Evolutionary conservation across 192 early-diverging fungal species (phyloP).

Genomic region (Coemansia sp.): DNA sequence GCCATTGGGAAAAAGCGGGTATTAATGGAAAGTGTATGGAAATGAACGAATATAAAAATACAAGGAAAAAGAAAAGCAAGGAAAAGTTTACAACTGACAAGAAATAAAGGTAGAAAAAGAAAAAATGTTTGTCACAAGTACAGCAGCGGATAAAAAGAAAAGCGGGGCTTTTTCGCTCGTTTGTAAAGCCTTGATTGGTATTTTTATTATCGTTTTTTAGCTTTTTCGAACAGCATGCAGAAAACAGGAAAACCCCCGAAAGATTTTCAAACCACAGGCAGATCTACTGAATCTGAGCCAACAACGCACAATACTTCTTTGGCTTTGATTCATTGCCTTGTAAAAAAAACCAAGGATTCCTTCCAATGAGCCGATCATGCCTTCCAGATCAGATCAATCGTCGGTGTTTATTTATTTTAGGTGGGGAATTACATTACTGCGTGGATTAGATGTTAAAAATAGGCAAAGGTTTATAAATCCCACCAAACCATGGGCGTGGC

Average conservation of each 20-base stretch:
- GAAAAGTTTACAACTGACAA: not conserved
- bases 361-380: too few species aligned
- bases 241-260: too few species aligned
- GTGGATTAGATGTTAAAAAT: not conserved
- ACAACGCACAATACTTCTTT: too few species aligned
- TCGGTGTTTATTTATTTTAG: too few species aligned
- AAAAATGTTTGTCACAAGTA: not conserved
- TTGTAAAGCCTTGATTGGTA: too few species aligned
- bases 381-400: too few species aligned
- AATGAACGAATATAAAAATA: not conserved
- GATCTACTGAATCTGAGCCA: too few species aligned
- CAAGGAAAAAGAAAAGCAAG: slow-evolving; percentile 3
- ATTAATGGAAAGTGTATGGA: not conserved
- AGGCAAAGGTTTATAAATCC: not conserved
- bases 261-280: too few species aligned
- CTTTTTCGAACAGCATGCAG: too few species aligned
- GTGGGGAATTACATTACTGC: not conserved
- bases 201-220: too few species aligned
- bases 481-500: not conserved
- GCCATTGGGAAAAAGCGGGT: slow-evolving; percentile 15
- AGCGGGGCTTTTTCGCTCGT: not conserved
- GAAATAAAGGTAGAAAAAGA: not conserved
- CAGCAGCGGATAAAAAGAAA: not conserved
- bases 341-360: too few species aligned
- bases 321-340: too few species aligned